Conservation (phyloP, 2,329 filamentous ascomycete species). For the Exophiala bonariae region DNA sequence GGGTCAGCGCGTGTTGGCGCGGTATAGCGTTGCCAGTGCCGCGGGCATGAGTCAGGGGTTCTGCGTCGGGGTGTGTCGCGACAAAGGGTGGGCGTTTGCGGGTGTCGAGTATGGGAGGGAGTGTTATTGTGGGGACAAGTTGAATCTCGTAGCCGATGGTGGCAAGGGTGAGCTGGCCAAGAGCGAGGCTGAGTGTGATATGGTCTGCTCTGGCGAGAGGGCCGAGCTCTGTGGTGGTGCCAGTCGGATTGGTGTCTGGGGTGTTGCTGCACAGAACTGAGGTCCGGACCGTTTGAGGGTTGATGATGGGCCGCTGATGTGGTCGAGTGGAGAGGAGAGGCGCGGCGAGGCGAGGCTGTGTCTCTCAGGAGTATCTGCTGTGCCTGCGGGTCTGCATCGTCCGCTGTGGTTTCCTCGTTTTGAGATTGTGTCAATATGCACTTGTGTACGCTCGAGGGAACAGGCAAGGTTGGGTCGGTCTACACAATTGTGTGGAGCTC, state of each 20-base stretch:
- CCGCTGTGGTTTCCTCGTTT: too few species aligned
- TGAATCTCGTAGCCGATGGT: slow-evolving; percentile 23
- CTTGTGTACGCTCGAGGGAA: too few species aligned
- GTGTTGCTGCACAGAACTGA: too few species aligned
- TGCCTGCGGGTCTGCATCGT: too few species aligned
- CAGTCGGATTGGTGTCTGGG: slow-evolving; percentile 27
- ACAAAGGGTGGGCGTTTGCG: slow-evolving; percentile 32
- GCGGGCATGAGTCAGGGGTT: slow-evolving; percentile 43
- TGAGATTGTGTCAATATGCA: too few species aligned
- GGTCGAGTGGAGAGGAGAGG: too few species aligned
- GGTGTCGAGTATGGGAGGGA: slow-evolving; percentile 41
- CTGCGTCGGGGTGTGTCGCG: slow-evolving; percentile 30
- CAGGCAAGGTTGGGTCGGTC: too few species aligned
- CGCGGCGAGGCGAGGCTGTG: too few species aligned
- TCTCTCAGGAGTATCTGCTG: too few species aligned
- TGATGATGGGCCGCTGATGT: too few species aligned
- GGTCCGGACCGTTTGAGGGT: too few species aligned
- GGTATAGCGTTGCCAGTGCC: slow-evolving; percentile 46
- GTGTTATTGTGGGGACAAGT: slow-evolving; percentile 34
- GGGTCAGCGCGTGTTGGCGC: slow-evolving; percentile 12
- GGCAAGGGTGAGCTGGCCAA: slow-evolving; percentile 15
- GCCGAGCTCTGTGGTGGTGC: slow-evolving; percentile 29
- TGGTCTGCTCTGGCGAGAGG: slow-evolving; percentile 27
- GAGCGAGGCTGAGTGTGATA: slow-evolving; percentile 16
- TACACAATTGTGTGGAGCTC: too few species aligned